A percentile compares a stretch with the other conserved stretches of the same genome.
phyloP scores from a whole-genome alignment of 192 early-diverging fungal species.

The Paraglomus occultum region DNA sequence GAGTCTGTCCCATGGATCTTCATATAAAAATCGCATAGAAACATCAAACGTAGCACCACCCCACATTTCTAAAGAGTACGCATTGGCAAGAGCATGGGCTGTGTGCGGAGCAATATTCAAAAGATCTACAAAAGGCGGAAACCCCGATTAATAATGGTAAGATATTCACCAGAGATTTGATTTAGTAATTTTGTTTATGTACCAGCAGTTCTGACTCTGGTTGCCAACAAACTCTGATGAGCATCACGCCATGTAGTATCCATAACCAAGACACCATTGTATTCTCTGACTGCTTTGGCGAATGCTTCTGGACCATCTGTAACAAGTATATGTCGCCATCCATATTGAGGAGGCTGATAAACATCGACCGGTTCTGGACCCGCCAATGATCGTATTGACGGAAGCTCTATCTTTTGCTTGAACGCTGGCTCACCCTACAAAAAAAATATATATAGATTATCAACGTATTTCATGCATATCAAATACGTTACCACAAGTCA shows the following conservation, averaged over 20 bases:
- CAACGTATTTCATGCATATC: too few relatives aligned
- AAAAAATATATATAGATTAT: not conserved
- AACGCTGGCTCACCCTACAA: constrained; percentile 63
- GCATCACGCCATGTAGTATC: constrained; percentile 98
- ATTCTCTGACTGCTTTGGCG: constrained; percentile 84
- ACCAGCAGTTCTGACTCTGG: constrained; percentile 93
- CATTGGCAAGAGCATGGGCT: constrained; percentile 81
- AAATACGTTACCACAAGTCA: too few relatives aligned
- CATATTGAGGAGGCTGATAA: constrained; percentile 57
- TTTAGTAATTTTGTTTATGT: constrained; percentile 44
- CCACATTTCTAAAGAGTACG: constrained; percentile 96
- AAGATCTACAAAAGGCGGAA: constrained; percentile 43
- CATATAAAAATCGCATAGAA: constrained; percentile 92
- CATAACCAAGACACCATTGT: constrained; percentile 87
- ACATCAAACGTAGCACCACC: constrained; percentile 99
- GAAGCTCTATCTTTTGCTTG: constrained; percentile 64
- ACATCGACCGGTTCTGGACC: constrained; percentile 54
- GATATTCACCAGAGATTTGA: constrained; percentile 1
- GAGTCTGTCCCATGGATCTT: constrained; percentile 97
- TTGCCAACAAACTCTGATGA: constrained; percentile 93
- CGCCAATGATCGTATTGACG: constrained; percentile 48
- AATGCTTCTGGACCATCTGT: constrained; percentile 88
- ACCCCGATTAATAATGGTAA: not conserved
- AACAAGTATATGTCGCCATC: constrained; percentile 89
- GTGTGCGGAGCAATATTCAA: constrained; percentile 84